Base-by-base conservation (phyloP, 2,329 filamentous ascomycete species). In the Beauveria pseudobassiana region DNA sequence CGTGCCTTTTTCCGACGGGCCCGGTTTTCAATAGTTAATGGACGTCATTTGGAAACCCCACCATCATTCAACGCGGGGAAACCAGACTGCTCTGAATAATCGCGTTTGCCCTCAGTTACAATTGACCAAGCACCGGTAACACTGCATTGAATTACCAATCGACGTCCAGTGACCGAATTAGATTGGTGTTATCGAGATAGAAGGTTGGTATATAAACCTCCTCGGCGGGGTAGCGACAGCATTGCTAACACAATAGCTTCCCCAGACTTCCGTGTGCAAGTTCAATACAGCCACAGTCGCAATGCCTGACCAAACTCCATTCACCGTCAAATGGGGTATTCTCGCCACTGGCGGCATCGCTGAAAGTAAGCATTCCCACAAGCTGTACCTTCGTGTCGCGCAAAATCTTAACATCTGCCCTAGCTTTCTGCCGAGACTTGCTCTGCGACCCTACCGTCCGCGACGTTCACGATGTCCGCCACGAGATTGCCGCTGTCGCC, bases 401-500 rank as follows among this genome's bases (percentile, higher is more conserved):
- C 45, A 61, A 20, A 6, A 51, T 26, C 22, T 48, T 22, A 42
- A 26, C 28, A 43, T 7, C 30, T 24, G 2, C 40, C 26, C 12
- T 65, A 85, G 82, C 76, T 65, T 91, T 95, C 77, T 83, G 87
- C 69, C 87, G 87, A 74, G 92, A 96, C 71, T 83, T 96, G 56
- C 85, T 93, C 66, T 82, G 84, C 63, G 86, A 93, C 74, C 88
- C 92, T 18, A 78, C 82, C 46, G 79, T 80, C 53, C 89, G 92
- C 67, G 83, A 82, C 56, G 88, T 89, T 59, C 77, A 79, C 63
- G 89, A 96, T 68, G 80, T 96, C 65, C 82, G 83, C 61, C 92
- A 96, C 76, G 84, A 86, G 67, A 82, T 96, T 53, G 84, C 87
- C 22, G 92, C 91, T 24, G 91, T 89, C 6, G 89, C 91, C 24